phyloP scores from a whole-genome alignment of 2,329 filamentous ascomycete species.

The Ascochyta koolunga region DNA sequence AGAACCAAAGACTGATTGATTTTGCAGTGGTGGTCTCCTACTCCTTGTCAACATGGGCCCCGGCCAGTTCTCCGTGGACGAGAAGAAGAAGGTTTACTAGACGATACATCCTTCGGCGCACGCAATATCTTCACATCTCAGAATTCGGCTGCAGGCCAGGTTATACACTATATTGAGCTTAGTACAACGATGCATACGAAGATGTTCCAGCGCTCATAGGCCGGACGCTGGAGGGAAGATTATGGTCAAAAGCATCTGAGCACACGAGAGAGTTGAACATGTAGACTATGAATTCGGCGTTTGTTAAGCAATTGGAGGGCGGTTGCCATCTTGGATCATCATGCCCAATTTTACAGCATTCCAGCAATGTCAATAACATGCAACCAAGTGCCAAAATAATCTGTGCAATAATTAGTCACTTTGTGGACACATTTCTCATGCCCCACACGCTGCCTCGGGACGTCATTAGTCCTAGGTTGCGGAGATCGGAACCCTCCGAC shows the following conservation, averaged over 20 bases:
- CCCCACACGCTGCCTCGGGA: slow-evolving; percentile 1
- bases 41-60: slow-evolving; percentile 98
- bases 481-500: slow-evolving; percentile 27
- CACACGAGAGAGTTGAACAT: slow-evolving; percentile 29
- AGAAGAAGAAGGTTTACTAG: slow-evolving; percentile 99
- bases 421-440: slow-evolving; percentile 13
- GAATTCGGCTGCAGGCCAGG: slow-evolving; percentile 13
- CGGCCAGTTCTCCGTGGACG: slow-evolving; percentile 96
- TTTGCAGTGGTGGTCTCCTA: slow-evolving; percentile 77
- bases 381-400: background rate
- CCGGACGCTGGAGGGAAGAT: background rate
- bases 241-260: slow-evolving; percentile 18
- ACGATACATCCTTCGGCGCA: background rate
- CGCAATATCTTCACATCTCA: slow-evolving; percentile 13
- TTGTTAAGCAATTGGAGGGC: slow-evolving; percentile 31
- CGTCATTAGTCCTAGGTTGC: slow-evolving; percentile 20
- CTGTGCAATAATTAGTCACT: background rate
- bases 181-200: slow-evolving; percentile 18
- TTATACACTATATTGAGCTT: slow-evolving; percentile 17
- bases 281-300: slow-evolving; percentile 40
- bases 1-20: slow-evolving; percentile 24
- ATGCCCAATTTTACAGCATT: slow-evolving; percentile 4
- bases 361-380: background rate
- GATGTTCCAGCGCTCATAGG: slow-evolving; percentile 6
- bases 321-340: slow-evolving; percentile 20